These are phyloP conservation scores for Nematocida sp. DNA, from an alignment of 371 early-diverging fungal species.

Conservation along the genomic window DNA sequence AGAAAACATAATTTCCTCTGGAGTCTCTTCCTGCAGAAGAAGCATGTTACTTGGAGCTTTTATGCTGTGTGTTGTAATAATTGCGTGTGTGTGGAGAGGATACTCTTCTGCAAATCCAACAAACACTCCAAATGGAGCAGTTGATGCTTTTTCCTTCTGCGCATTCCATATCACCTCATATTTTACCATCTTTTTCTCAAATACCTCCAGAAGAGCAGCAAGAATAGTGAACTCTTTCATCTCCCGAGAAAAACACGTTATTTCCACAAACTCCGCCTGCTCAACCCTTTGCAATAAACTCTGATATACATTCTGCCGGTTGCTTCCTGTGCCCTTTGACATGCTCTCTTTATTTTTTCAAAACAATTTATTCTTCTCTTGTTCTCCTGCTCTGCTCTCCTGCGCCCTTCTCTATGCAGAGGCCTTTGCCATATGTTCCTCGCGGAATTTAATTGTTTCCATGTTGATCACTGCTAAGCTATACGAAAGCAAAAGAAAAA, in stretches of 20 bases:
- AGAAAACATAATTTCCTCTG: slow-evolving; percentile 8
- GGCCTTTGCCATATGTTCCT: neutral
- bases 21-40: slow-evolving; percentile 1
- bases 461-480: slow-evolving; percentile 1
- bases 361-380: slow-evolving; percentile 26
- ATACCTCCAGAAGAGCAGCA: slow-evolving; percentile 12
- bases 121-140: slow-evolving; percentile 21
- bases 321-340: slow-evolving; percentile 1
- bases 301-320: slow-evolving; percentile 7
- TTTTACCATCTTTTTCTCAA: slow-evolving; percentile 44
- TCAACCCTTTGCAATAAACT: slow-evolving; percentile 20
- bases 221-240: slow-evolving; percentile 42
- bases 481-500: slow-evolving; percentile 15
- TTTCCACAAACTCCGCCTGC: slow-evolving; percentile 24
- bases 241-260: slow-evolving; percentile 39
- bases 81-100: neutral
- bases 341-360: slow-evolving; percentile 37
- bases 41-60: neutral
- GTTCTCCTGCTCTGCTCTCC: neutral
- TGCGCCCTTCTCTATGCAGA: neutral
- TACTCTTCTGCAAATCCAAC: slow-evolving; percentile 7
- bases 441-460: slow-evolving; percentile 23
- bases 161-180: slow-evolving; percentile 46
- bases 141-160: neutral
- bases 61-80: neutral